Base-by-base conservation (phyloP, 176 grass and related monocot species). In the Avena sativa region DNA sequence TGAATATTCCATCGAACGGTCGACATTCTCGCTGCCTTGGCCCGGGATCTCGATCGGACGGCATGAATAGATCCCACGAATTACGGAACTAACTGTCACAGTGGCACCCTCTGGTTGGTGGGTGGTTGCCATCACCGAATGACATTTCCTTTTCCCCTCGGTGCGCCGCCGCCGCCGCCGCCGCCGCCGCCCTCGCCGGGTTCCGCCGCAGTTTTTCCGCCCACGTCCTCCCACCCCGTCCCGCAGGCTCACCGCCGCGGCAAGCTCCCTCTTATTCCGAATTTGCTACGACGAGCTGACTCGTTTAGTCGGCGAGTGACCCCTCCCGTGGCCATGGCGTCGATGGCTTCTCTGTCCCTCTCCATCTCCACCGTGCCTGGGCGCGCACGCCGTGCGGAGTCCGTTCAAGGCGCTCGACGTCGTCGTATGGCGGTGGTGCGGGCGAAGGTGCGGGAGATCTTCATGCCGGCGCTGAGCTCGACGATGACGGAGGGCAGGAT, bases 401-500 rank as follows among this genome's bases (percentile, higher is more conserved):
- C 28, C 69, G 12, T 26, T 3, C 2, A 10, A 12, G 44, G 47
- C 15, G 28, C 44, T 11, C 83, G 76, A n/a, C 30, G 80, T 53
- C 74, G 76, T 53, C 83, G 92, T 21, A 59, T 87, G 74, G 71
- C 36, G 0, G 81, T 88, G 9, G 84, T 98, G 56, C 80, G 91
- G 56, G 96, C 92, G 62, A 95, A 95, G 93, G 88, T 95, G 70
- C 86, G 92, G 47, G 96, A 98, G 92, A 95, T 98, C 73, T 98
- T 98, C 90, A 98, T 98, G 96, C 96, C 93, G 3, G 85, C 87
- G 21, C 87, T 98, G 15, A 98, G 96, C 58, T 92, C 93, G 3
- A 95, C 93, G 43, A 95, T 98, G 93, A 95, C 87, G 46, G 92
- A 95, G 89, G 96, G 96, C 0, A 94, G 89, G 86, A 94, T 98